Evolutionary conservation across 495 filamentous ascomycete species (phyloP).

Genomic region (Podospora didyma): DNA sequence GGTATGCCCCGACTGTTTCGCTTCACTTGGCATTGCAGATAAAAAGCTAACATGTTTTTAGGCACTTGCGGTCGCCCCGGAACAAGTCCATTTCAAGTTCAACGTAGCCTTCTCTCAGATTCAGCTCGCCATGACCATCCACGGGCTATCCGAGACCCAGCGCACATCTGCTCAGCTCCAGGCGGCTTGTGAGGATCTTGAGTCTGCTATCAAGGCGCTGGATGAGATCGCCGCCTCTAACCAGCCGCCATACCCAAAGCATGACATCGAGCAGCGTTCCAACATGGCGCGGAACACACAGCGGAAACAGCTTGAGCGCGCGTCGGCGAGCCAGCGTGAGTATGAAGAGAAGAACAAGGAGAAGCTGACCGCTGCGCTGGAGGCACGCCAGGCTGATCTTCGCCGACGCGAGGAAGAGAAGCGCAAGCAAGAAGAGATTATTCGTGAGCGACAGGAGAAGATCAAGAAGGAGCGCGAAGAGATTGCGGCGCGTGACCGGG

Average conservation of each 20-base stretch:
- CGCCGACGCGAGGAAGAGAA: slow-evolving; percentile 65
- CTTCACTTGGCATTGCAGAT: neutral
- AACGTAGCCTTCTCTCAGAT: slow-evolving; percentile 97
- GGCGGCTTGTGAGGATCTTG: slow-evolving; percentile 76
- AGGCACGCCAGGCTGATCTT: slow-evolving; percentile 71
- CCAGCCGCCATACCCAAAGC: slow-evolving; percentile 84
- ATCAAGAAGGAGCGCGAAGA: slow-evolving; percentile 77
- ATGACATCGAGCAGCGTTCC: slow-evolving; percentile 87
- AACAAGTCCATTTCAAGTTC: slow-evolving; percentile 88
- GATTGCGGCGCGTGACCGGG: slow-evolving; percentile 71
- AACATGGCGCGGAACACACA: slow-evolving; percentile 96
- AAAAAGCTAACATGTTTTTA: slow-evolving; percentile 32
- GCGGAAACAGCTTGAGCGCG: slow-evolving; percentile 81
- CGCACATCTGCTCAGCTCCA: slow-evolving; percentile 75
- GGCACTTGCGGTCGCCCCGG: slow-evolving; percentile 72
- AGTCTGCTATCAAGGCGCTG: slow-evolving; percentile 78
- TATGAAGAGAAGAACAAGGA: slow-evolving; percentile 92
- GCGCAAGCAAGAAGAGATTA: slow-evolving; percentile 56
- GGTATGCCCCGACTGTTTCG: slow-evolving; percentile 33
- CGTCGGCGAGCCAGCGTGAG: slow-evolving; percentile 76
- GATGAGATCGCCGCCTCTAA: slow-evolving; percentile 74
- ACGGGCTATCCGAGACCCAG: slow-evolving; percentile 67
- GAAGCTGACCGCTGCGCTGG: slow-evolving; percentile 71
- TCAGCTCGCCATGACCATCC: slow-evolving; percentile 79
- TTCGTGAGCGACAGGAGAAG: slow-evolving; percentile 66